Conservation (phyloP, 2,329 filamentous ascomycete species). For the Plectosphaerella sp. region DNA sequence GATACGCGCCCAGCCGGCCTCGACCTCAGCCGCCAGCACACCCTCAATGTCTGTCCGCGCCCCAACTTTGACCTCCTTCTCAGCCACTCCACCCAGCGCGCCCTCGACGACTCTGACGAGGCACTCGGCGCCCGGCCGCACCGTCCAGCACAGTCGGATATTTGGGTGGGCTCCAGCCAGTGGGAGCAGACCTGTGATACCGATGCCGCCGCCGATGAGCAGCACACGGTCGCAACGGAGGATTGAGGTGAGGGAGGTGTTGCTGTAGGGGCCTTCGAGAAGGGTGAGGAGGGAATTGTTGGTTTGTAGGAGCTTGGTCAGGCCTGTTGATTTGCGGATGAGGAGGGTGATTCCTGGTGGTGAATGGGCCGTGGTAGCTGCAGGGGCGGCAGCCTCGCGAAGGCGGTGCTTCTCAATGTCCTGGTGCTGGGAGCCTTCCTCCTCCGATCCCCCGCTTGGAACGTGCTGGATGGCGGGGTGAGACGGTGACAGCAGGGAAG, state of each 20-base stretch:
- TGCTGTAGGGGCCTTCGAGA: conserved; percentile 33
- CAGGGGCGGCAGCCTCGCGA: neutral
- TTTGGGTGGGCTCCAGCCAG: conserved; percentile 25
- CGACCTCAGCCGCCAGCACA: conserved; percentile 23
- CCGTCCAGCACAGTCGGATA: conserved; percentile 30
- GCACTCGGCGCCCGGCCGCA: conserved; percentile 17
- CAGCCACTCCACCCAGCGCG: conserved; percentile 16
- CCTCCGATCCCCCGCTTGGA: neutral
- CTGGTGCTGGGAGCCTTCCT: neutral
- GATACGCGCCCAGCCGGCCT: conserved; percentile 20
- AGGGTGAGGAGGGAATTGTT: conserved; percentile 24
- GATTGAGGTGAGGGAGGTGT: conserved; percentile 18
- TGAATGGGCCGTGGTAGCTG: neutral
- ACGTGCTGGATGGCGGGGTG: neutral
- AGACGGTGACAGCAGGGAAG: conserved; percentile 12
- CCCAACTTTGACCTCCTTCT: conserved; percentile 30
- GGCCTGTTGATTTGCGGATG: conserved; percentile 27
- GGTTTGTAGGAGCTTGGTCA: conserved; percentile 24
- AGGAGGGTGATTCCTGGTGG: conserved; percentile 26
- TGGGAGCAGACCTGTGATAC: conserved; percentile 38
- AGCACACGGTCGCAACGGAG: conserved; percentile 29
- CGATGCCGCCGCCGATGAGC: conserved; percentile 41
- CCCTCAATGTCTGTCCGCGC: conserved; percentile 23
- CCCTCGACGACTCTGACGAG: conserved; percentile 24
- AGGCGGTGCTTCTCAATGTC: neutral